Base-by-base conservation (phyloP, 2,329 filamentous ascomycete species). In the Mollisiaceae sp. region DNA sequence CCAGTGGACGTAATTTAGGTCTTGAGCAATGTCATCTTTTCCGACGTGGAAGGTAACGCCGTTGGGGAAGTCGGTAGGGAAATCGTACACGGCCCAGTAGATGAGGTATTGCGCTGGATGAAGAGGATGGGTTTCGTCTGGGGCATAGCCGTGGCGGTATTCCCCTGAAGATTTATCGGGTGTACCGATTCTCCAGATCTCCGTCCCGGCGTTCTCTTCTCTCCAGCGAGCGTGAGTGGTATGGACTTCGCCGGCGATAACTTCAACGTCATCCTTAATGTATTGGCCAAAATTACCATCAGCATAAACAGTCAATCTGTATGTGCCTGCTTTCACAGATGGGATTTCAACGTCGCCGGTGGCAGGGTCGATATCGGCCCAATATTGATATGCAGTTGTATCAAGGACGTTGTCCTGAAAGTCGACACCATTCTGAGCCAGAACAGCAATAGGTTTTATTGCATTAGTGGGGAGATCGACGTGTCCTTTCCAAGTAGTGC, bases 1-100 rank as follows among this genome's bases (percentile, higher is more conserved):
- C 88, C 87, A 90, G 73, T 90, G 88, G 4, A 89, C 83, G 63
- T 89, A 89, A 75, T 90, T 90, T 66, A 88, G 79, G 70, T 87
- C 85, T 12, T 77, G 74, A 0, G 76, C 76, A 20, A 78, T 78
- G 32, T 85, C 75, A 66, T 81, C 83, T 71, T 82, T 75, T 11
- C 86, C 86, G 1, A 90, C 82, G 15, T 82, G 81, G 76, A 85
- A 90, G 24, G 78, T 79, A 0, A 90, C 81, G 4, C 87, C 86
- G 0, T 82, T 69, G 0, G 87, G 86, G 69, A 88, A 89, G 55
- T 90, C 86, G 1, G 78, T 75, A 0, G 81, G 78, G 73, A 85
- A 90, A 72, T 89, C 86, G 70, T 88, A 86, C 0, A 79, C 80
- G 0, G 79, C 85, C 83, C 83, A 90, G 77, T 89, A 90, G 64